These are phyloP conservation scores for Phyllosticta capitalensis DNA, from an alignment of 2,329 filamentous ascomycete genomes.

Conservation along the genomic window DNA sequence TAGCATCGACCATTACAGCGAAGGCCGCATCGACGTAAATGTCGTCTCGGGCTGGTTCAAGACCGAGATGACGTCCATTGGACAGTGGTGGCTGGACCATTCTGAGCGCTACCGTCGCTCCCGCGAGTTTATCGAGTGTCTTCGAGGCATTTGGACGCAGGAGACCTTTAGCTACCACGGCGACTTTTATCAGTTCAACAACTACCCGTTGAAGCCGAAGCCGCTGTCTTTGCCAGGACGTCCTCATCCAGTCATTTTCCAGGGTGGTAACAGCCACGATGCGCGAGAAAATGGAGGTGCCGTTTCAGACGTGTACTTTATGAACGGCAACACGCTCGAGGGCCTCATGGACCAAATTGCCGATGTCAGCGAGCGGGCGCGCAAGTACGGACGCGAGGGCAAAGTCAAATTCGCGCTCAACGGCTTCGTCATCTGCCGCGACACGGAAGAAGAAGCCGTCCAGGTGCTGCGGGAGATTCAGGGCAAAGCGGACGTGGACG, in stretches of 20 bases:
- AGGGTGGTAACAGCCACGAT: slow-evolving; percentile 44
- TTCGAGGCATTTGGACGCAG: slow-evolving; percentile 43
- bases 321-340: slow-evolving; percentile 48
- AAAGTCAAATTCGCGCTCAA: slow-evolving; percentile 43
- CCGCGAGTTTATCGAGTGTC: slow-evolving; percentile 42
- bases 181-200: slow-evolving; percentile 45
- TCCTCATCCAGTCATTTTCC: slow-evolving; percentile 44
- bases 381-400: slow-evolving; percentile 34
- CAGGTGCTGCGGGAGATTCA: slow-evolving; percentile 43
- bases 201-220: slow-evolving; percentile 43
- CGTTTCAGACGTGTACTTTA: slow-evolving; percentile 45
- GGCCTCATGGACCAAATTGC: slow-evolving; percentile 42
- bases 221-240: slow-evolving; percentile 31
- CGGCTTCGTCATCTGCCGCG: slow-evolving; percentile 41
- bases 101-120: slow-evolving; percentile 43
- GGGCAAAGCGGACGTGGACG: slow-evolving; percentile 43
- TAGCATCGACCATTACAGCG: slow-evolving; percentile 43
- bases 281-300: slow-evolving; percentile 40
- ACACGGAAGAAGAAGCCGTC: slow-evolving; percentile 43
- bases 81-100: slow-evolving; percentile 48
- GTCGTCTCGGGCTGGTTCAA: slow-evolving; percentile 48
- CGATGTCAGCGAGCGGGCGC: slow-evolving; percentile 40
- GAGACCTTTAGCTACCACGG: slow-evolving; percentile 41
- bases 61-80: slow-evolving; percentile 42
- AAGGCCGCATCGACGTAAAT: slow-evolving; percentile 44